Evolutionary conservation across 2,329 filamentous ascomycete species (phyloP).

Genomic region (Colletotrichum tamarilloi): DNA sequence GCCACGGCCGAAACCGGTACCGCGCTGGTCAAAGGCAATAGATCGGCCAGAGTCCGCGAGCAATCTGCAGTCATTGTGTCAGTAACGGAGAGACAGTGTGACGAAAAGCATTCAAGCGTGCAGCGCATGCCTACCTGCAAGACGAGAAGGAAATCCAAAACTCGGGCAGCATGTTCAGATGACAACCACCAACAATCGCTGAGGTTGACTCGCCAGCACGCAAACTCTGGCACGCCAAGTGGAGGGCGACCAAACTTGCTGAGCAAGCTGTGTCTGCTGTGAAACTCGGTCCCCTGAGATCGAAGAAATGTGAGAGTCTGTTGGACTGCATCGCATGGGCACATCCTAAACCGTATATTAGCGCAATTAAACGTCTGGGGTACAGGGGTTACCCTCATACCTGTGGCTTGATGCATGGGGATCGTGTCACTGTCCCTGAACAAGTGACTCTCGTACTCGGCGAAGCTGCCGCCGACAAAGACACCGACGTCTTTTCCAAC

Average conservation of each 20-base stretch:
- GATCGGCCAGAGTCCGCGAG: conserved; percentile 64
- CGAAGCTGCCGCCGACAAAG: conserved; percentile 59
- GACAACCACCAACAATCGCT: conserved; percentile 60
- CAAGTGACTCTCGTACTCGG: conserved; percentile 59
- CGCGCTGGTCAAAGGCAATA: conserved; percentile 47
- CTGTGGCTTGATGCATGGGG: conserved; percentile 64
- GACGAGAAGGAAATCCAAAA: conserved; percentile 59
- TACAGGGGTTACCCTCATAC: conserved; percentile 42
- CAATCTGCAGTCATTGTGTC: conserved; percentile 45
- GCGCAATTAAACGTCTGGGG: conserved; percentile 4
- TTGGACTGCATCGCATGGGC: conserved; percentile 65
- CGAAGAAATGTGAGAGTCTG: conserved; percentile 65
- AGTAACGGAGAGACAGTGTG: not conserved
- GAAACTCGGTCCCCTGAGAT: conserved; percentile 64
- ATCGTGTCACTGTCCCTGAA: conserved; percentile 58
- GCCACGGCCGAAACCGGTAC: conserved; percentile 67
- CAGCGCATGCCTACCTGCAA: conserved; percentile 46
- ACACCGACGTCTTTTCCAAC: conserved; percentile 61
- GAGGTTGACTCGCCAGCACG: conserved; percentile 56
- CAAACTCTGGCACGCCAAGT: conserved; percentile 61
- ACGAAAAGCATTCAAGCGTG: not conserved
- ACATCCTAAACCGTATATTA: conserved; percentile 47
- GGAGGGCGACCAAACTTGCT: conserved; percentile 60
- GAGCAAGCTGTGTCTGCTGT: conserved; percentile 65
- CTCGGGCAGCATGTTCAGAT: conserved; percentile 60